Base-by-base conservation (phyloP, 352 stramenopile genomes). In the Blastocystis sp. region DNA sequence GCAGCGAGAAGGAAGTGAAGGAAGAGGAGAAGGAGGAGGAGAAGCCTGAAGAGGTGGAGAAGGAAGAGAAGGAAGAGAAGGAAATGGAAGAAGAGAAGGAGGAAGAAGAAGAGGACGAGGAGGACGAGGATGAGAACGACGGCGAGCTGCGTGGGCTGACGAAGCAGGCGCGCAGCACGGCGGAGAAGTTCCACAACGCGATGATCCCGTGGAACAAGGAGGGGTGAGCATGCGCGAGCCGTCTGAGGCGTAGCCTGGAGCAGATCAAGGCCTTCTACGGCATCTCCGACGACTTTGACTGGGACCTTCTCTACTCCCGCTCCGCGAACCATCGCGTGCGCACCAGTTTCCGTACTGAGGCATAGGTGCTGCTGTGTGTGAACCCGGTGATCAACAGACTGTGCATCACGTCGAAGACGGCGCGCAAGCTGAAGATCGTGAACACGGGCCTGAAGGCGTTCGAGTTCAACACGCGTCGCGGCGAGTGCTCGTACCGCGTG, bases 381-480 rank as follows among this genome's bases (percentile, higher is more conserved):
- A 60, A 88, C 62, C 77, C 41, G 43, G 43, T 59, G 28, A 60
- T 71, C 38, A 59, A 60, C 62, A 10, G 53, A n/a, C 53, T 88
- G 2, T 62, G 77, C 65, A 2, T 89, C 65, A 28, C 34, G 19
- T 69, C 62, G 2, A 56, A 69, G 19, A 14, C 86, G n/a, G 70
- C 64, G 9, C 28, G 66, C 9, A 69, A 71, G 52, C 59, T 79
- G 88, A 81, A 96, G 92, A 91, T 97, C 64, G 92, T 97, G 28
- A 95, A 96, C 90, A 93, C 94, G 28, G 94, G 94, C 3, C 91
- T 97, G 45, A 95, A 96, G 89, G 93, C 96, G 88, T 97, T 97
- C 81, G 93, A 96, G 81, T 95, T 94, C 86, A 93, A 94, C 64
- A 91, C 92, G 38, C 87, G 88, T 0, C 90, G 92, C 19, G 91